phyloP scores from a whole-genome alignment of 139 green algal species.

The Spirogloea muscicola region DNA sequence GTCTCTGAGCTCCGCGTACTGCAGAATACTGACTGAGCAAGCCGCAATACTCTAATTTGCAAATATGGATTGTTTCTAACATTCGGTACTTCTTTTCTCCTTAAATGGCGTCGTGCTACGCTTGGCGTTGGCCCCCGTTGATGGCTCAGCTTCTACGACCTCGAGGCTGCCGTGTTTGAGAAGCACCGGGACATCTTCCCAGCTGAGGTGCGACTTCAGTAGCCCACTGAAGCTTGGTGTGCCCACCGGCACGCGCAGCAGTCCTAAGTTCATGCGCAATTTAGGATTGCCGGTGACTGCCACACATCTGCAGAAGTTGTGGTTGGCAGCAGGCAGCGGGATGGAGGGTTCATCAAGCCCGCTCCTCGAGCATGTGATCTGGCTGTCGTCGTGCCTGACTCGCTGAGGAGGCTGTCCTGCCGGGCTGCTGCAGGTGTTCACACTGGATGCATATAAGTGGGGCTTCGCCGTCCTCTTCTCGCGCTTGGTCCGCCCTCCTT shows the following conservation, averaged over 20 bases:
- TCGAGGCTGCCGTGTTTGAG: conserved; percentile 10
- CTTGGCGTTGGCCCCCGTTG: neutral
- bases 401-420: conserved; percentile 25
- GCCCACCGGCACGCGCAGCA: too few species aligned
- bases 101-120: neutral
- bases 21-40: too few species aligned
- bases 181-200: conserved; percentile 41
- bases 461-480: conserved; percentile 63
- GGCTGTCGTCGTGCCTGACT: neutral
- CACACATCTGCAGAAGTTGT: neutral
- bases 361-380: neutral
- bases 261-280: too few species aligned
- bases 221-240: too few species aligned
- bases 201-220: conserved; percentile 42
- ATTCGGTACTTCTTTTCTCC: too few species aligned
- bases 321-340: neutral
- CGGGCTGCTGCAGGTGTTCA: conserved; percentile 30
- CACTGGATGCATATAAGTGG: conserved; percentile 44
- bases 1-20: too few species aligned
- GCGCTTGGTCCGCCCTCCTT: conserved; percentile 47
- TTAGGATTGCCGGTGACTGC: too few species aligned
- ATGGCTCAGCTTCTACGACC: conserved; percentile 10
- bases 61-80: too few species aligned
- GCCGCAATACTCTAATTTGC: too few species aligned
- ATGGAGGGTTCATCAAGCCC: neutral